A percentile compares a stretch with the other conserved stretches of the same genome.
Evolutionary conservation across 129 eudicot species (phyloP).

Genomic region (Logfia minima): DNA sequence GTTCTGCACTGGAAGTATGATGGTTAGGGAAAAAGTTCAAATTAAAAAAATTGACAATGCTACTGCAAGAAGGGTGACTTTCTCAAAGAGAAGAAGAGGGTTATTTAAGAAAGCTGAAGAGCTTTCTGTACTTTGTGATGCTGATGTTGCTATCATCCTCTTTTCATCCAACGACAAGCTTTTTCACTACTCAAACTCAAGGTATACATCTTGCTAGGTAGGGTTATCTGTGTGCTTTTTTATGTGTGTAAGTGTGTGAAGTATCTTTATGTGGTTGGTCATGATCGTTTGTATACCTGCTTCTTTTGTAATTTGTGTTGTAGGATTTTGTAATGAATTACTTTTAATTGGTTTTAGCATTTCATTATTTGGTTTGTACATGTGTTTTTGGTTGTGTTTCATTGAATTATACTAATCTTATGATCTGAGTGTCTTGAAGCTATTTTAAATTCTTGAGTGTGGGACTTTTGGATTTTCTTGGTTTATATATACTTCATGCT

Average conservation of each 20-base stretch:
- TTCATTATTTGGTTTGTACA: background rate
- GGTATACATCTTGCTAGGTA: constrained; percentile 40
- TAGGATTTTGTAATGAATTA: constrained; percentile 17
- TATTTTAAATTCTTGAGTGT: constrained; percentile 3
- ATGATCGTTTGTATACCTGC: constrained; percentile 5
- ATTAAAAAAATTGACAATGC: constrained; percentile 81
- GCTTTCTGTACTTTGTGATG: constrained; percentile 87
- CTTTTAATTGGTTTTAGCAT: background rate
- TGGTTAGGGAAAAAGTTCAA: constrained; percentile 76
- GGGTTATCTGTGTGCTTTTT: constrained; percentile 33
- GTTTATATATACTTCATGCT: constrained; percentile 16
- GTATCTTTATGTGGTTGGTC: background rate
- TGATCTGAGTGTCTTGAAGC: constrained; percentile 8
- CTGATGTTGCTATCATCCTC: constrained; percentile 75
- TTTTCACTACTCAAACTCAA: constrained; percentile 70
- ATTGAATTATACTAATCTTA: constrained; percentile 3
- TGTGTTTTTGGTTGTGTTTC: constrained; percentile 23
- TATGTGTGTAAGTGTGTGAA: constrained; percentile 24
- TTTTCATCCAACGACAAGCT: constrained; percentile 85
- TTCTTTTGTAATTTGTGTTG: constrained; percentile 15
- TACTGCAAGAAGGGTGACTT: constrained; percentile 86
- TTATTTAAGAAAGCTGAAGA: constrained; percentile 91
- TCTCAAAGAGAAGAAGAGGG: constrained; percentile 91
- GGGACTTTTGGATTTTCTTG: constrained; percentile 19
- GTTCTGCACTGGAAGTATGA: constrained; percentile 25